A percentile compares a stretch with the other conserved stretches of the same genome.
These are phyloP conservation scores for Bipolaris gigantea DNA, from an alignment of 2,329 filamentous ascomycete species.

Conservation along the genomic window DNA sequence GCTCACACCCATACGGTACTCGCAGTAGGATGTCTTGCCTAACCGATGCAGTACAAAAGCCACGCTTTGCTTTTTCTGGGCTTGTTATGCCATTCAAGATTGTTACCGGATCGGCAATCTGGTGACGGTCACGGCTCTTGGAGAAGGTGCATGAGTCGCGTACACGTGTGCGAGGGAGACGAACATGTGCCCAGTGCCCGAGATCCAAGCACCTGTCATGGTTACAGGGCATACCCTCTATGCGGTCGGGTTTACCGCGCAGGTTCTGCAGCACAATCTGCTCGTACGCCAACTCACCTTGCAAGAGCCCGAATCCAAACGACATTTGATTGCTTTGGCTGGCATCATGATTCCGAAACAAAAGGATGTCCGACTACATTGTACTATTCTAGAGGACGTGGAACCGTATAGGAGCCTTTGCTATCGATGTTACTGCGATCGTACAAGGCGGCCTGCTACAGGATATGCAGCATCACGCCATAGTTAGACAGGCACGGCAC, in stretches of 20 bases:
- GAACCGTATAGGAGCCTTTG: not conserved
- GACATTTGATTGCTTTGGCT: not conserved
- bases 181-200: constrained; percentile 17
- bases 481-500: not conserved
- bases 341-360: constrained; percentile 1
- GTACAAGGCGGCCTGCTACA: constrained; percentile 2
- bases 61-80: not conserved
- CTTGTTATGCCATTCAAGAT: not conserved
- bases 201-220: constrained; percentile 7
- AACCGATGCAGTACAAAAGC: not conserved
- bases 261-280: constrained; percentile 1
- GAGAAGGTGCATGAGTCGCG: constrained; percentile 3
- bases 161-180: constrained; percentile 12
- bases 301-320: constrained; percentile 2
- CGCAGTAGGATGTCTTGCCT: not conserved
- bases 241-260: constrained; percentile 10
- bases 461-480: constrained; percentile 10
- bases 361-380: not conserved
- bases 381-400: not conserved
- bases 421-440: not conserved
- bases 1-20: not conserved
- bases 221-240: not conserved
- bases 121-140: constrained; percentile 4
- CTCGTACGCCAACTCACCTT: constrained; percentile 13
- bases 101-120: not conserved